Base-by-base conservation (phyloP, 2,329 filamentous ascomycete genomes). In the Arthrobotrys sinensis region DNA sequence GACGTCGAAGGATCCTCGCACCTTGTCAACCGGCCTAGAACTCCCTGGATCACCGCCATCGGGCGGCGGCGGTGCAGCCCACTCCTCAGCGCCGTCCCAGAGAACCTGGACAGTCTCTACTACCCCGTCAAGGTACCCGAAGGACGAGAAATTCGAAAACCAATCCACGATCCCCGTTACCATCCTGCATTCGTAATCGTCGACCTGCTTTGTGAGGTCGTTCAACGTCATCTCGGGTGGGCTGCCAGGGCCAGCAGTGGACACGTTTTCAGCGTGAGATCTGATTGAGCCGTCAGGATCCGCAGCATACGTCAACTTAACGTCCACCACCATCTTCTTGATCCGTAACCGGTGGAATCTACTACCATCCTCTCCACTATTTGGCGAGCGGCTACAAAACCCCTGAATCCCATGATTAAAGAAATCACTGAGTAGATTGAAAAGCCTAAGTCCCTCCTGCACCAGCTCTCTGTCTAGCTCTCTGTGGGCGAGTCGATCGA, bases 361-460 rank as follows among this genome's bases (percentile, higher is more conserved):
- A 0, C 48, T 38, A 3, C 43, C 48, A 7, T 11, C 16, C 4
- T 21, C n/a, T n/a, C 38, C 57, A 4, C 12, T 8, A 14, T 73
- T 65, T n/a, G 66, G 0, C 5, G 21, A 2, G 1, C 48, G 46
- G 3, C 12, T 16, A 34, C 38, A 73, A 32, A 57, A 66, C 16
- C 69, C 69, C 12, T 73, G 70, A 0, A 62, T 62, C 1, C 70
- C 70, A 16, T 75, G 70, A 4, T 46, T 19, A 6, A 75, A 75
- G 19, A 75, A 19, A 36, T 34, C 46, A 40, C 34, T 67, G 14
- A 75, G 40, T 7, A 67, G 19, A 28, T 24, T 19, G 32, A 64
- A 62, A 4, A 75, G n/a, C 12, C 6, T 19, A 1, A 32, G 21
- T 16, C 16, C 21, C n/a, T n/a, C n/a, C n/a, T n/a, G n/a, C n/a